A percentile compares a stretch with the other conserved stretches of the same genome.
phyloP scores from a whole-genome alignment of 371 early-diverging fungal genomes.

The Quaeritorhiza haematococci region DNA sequence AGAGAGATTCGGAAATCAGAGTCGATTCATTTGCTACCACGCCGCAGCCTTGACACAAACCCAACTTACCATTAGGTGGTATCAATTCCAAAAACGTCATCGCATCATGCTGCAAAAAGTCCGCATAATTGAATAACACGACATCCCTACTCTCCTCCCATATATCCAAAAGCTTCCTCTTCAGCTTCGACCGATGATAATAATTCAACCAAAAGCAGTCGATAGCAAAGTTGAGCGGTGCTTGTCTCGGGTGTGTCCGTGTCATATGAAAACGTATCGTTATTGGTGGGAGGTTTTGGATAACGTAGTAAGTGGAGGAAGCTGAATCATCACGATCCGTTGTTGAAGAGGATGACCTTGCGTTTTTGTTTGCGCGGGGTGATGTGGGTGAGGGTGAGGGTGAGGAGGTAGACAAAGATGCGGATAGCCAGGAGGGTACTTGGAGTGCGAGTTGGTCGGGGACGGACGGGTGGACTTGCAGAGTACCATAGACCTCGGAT shows the following conservation, averaged over 20 bases:
- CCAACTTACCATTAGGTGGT: background rate
- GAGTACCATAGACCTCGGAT: background rate
- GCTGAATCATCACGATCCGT: background rate
- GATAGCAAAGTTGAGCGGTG: constrained; percentile 14
- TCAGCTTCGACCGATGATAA: background rate
- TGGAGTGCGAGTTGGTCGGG: background rate
- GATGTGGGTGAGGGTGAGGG: background rate
- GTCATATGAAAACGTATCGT: constrained; percentile 27
- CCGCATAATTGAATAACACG: constrained; percentile 17
- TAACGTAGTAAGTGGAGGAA: background rate
- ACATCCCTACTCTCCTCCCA: constrained; percentile 21
- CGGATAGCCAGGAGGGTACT: background rate
- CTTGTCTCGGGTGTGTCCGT: constrained; percentile 21
- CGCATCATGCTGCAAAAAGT: constrained; percentile 10
- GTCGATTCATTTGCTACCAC: background rate
- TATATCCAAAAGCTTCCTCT: constrained; percentile 1
- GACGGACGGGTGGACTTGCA: background rate
- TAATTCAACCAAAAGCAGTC: constrained; percentile 22
- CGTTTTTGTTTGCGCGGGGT: background rate
- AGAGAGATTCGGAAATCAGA: too few relatives aligned
- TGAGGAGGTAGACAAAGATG: background rate
- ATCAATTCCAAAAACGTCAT: constrained; percentile 3
- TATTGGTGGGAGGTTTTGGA: constrained; percentile 31
- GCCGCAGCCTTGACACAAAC: background rate
- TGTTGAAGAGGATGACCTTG: background rate